A percentile compares a stretch with the other conserved stretches of the same genome.
These are phyloP conservation scores for Corymbia maculata DNA, from an alignment of 345 rosid genomes.

Conservation along the genomic window DNA sequence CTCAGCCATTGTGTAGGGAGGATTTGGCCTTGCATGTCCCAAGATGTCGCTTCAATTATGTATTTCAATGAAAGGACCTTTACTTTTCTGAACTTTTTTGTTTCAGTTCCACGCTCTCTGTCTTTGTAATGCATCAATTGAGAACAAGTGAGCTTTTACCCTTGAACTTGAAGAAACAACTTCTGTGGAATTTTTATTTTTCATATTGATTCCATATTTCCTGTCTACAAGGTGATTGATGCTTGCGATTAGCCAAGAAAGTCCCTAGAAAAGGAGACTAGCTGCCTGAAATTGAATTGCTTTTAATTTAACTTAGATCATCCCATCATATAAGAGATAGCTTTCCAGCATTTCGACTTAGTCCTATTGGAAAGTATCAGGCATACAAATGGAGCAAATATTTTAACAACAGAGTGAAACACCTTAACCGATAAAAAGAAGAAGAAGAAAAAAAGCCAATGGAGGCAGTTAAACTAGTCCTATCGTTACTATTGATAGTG, in stretches of 20 bases:
- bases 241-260: background rate
- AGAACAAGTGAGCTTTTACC: background rate
- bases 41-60: too few species aligned
- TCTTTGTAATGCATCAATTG: background rate
- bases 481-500: too few species aligned
- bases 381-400: background rate
- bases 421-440: too few species aligned
- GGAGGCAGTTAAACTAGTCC: too few species aligned
- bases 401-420: too few species aligned
- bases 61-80: background rate
- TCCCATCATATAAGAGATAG: background rate
- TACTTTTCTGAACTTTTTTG: background rate
- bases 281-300: background rate
- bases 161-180: background rate
- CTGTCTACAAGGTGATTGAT: background rate
- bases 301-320: background rate
- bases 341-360: background rate
- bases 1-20: background rate
- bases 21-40: too few species aligned
- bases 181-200: background rate
- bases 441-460: too few species aligned
- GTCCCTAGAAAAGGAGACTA: background rate
- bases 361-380: too few species aligned
- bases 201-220: background rate
- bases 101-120: background rate